Conservation (phyloP, 805 yeast genomes). For the Brettanomyces sp. region DNA sequence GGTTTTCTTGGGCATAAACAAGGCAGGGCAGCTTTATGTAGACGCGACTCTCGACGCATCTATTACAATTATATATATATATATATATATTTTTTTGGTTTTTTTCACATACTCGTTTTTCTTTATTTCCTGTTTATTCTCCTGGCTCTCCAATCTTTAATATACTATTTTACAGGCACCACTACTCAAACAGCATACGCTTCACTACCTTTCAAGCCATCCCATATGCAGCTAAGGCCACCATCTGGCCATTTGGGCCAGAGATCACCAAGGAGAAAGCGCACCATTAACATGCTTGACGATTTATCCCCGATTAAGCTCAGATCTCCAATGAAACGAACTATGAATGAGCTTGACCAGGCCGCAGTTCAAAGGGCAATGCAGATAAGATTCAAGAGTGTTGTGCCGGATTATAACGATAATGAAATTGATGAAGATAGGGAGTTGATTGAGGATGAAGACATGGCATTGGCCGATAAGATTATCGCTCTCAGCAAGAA, state of each 20-base stretch:
- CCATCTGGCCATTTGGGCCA: slow-evolving; percentile 13
- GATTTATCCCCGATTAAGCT: slow-evolving; percentile 33
- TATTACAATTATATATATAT: no score
- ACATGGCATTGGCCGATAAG: slow-evolving; percentile 35
- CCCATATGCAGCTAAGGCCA: neutral
- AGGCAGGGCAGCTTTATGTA: no score
- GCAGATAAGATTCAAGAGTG: slow-evolving; percentile 21
- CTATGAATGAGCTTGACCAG: slow-evolving; percentile 29
- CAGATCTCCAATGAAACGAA: slow-evolving; percentile 33
- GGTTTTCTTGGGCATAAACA: no score
- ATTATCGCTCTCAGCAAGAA: slow-evolving; percentile 30
- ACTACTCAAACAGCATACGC: no score
- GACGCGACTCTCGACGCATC: no score
- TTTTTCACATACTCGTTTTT: no score
- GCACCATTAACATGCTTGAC: slow-evolving; percentile 15
- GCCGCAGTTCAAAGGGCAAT: slow-evolving; percentile 44
- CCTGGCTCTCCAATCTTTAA: no score
- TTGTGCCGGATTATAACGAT: slow-evolving; percentile 15
- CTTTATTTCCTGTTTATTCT: no score
- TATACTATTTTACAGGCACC: no score
- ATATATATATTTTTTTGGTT: no score
- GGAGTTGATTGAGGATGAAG: slow-evolving; percentile 30
- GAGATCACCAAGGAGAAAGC: slow-evolving; percentile 28
- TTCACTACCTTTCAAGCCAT: no score
- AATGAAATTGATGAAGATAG: slow-evolving; percentile 23